These are phyloP conservation scores for Oxyria digyna DNA, from an alignment of 148 eudicot genomes.

Conservation along the genomic window DNA sequence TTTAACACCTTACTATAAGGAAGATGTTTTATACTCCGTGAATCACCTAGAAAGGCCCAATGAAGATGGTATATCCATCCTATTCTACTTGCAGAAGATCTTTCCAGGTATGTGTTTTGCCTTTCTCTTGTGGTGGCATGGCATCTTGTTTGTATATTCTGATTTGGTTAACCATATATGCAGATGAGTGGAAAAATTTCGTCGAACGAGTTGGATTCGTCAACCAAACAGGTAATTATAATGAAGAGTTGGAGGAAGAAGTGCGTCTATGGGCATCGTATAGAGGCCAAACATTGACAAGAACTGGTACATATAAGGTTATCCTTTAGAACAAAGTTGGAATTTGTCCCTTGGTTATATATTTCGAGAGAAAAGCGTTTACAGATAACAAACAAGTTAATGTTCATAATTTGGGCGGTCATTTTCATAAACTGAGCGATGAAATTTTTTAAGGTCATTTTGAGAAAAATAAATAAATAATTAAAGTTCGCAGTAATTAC, in stretches of 20 bases:
- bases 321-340: too few relatives aligned
- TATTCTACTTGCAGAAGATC: constrained; percentile 62
- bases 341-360: too few relatives aligned
- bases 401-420: too few relatives aligned
- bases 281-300: constrained; percentile 64
- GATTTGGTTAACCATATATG: background rate
- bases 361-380: too few relatives aligned
- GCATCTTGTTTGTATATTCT: background rate
- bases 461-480: too few relatives aligned
- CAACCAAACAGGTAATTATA: constrained; percentile 33
- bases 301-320: constrained; percentile 32
- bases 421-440: too few relatives aligned
- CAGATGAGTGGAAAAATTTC: constrained; percentile 65
- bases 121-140: constrained; percentile 5
- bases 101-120: constrained; percentile 45
- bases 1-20: constrained; percentile 48
- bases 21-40: constrained; percentile 53
- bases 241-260: constrained; percentile 31
- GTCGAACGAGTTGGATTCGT: constrained; percentile 33
- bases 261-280: constrained; percentile 63
- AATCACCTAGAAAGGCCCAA: constrained; percentile 33
- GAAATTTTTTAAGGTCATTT: too few relatives aligned
- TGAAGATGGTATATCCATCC: constrained; percentile 66
- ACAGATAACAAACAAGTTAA: too few relatives aligned
- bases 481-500: too few relatives aligned